Base-by-base conservation (phyloP, 2,329 filamentous ascomycete species). In the Exophiala xenobiotica region DNA sequence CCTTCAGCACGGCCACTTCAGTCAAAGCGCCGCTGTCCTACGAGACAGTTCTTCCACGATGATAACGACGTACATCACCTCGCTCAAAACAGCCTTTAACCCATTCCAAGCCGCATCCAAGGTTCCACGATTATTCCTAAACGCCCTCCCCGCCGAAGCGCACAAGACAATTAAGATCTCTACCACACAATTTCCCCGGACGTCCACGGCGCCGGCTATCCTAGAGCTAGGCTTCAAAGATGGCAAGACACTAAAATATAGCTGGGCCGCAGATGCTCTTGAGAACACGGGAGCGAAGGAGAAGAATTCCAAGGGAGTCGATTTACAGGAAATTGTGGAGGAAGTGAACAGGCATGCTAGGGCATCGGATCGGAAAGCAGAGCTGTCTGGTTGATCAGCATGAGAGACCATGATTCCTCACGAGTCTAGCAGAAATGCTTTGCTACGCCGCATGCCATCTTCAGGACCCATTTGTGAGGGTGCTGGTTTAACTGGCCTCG, bases 331-430 rank as follows among this genome's bases (percentile, higher is more conserved):
- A 64, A 81, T 97, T 16, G 79, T 92, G 51, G 88, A 90, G 68
- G 90, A 97, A 71, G 84, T 96, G 38, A 88, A 96, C 68, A 80
- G 93, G 64, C 90, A 97, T 74, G 96, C 90, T 44, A 81, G 93
- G 61, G 76, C 78, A 61, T 72, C 97, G 65, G 84, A 89, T 64
- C 86, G 95, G 68, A 83, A 89, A 71, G 88, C 90, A 63, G 91
- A 95, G 66, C 74, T 97, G 67, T 72, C 76, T 61, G 79, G 73
- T 45, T 74, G 57, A n/a, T n/a, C n/a, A n/a, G n/a, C n/a, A n/a
- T n/a, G n/a, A n/a, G n/a, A n/a, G n/a, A n/a, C n/a, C n/a, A n/a
- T n/a, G n/a, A n/a, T n/a, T n/a, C n/a, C n/a, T n/a, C n/a, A n/a
- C n/a, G n/a, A n/a, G n/a, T n/a, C n/a, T n/a, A n/a, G n/a, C n/a